These are phyloP conservation scores for Boletus sp. DNA, from an alignment of 1,284 basidiomycete genomes.

Conservation along the genomic window DNA sequence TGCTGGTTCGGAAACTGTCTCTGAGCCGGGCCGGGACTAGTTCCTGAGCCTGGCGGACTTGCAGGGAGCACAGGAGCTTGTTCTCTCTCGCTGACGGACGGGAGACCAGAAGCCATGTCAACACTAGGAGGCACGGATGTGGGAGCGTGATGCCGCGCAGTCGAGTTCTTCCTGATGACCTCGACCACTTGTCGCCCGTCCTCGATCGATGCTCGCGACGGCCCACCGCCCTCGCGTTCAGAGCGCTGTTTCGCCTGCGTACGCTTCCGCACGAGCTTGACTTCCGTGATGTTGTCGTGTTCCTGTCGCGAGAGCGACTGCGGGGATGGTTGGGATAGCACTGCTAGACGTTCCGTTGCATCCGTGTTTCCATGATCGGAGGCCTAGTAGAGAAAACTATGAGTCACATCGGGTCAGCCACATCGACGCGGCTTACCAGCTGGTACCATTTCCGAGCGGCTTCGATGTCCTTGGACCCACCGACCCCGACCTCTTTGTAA, in stretches of 20 bases:
- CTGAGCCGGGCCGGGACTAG: not conserved
- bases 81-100: not conserved
- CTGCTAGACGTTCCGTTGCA: slow-evolving; percentile 74
- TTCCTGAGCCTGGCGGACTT: not conserved
- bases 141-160: slow-evolving; percentile 16
- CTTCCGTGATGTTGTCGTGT: slow-evolving; percentile 80
- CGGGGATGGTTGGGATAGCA: slow-evolving; percentile 62
- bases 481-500: slow-evolving; percentile 83
- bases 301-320: slow-evolving; percentile 74
- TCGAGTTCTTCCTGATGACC: slow-evolving; percentile 45
- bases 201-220: slow-evolving; percentile 27
- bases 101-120: not conserved
- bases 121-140: not conserved
- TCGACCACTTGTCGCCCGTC: slow-evolving; percentile 43
- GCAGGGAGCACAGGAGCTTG: not conserved
- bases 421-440: slow-evolving; percentile 44
- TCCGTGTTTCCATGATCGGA: slow-evolving; percentile 82
- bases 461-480: slow-evolving; percentile 66
- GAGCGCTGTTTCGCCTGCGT: slow-evolving; percentile 81
- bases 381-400: slow-evolving; percentile 45
- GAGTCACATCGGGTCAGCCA: not conserved
- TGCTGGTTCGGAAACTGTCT: slow-evolving; percentile 38
- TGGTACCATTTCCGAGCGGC: slow-evolving; percentile 74
- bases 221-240: slow-evolving; percentile 44
- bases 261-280: slow-evolving; percentile 79